Percentiles rank a stretch among this genome's conserved stretches.
These are phyloP conservation scores for Mycena galericulata DNA, from an alignment of 768 basidiomycete genomes.

Conservation along the genomic window DNA sequence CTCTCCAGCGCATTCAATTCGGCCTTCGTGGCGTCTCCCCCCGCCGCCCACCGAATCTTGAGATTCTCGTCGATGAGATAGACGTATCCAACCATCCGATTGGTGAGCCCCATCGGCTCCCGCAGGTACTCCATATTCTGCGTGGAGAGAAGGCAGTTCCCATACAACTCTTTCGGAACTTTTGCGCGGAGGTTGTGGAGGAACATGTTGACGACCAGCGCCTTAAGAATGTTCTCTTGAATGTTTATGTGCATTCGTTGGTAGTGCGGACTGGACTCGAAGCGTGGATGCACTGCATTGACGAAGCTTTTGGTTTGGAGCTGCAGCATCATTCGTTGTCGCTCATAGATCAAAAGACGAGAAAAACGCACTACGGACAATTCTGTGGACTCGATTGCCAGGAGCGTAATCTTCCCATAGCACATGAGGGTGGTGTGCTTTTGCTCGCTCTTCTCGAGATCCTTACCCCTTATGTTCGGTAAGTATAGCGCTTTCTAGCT, in stretches of 20 bases:
- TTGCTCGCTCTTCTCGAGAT: conserved; percentile 64
- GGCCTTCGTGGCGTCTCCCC: conserved; percentile 83
- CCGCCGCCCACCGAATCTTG: conserved; percentile 93
- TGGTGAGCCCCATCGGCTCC: conserved; percentile 88
- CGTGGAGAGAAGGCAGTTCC: conserved; percentile 82
- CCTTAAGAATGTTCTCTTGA: conserved; percentile 94
- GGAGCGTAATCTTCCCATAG: conserved; percentile 79
- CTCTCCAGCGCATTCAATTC: conserved; percentile 78
- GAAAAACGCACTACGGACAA: conserved; percentile 81
- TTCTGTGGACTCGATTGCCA: conserved; percentile 86
- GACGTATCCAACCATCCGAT: conserved; percentile 92
- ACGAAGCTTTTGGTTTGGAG: conserved; percentile 83
- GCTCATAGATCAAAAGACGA: conserved; percentile 1
- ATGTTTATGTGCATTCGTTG: conserved; percentile 90
- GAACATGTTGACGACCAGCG: conserved; percentile 89
- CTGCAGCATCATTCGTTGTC: conserved; percentile 52
- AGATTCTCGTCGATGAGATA: conserved; percentile 89
- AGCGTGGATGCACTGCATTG: conserved; percentile 64
- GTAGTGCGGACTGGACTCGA: conserved; percentile 67
- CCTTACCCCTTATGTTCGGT: conserved; percentile 84
- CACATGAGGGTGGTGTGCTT: conserved; percentile 86
- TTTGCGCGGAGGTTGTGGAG: conserved; percentile 75
- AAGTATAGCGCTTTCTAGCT: conserved; percentile 90
- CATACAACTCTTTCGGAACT: conserved; percentile 72
- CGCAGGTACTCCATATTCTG: conserved; percentile 90